Evolutionary conservation across 2,329 filamentous ascomycete genomes (phyloP), one percentile per base, ranked within the genome.

Genomic region (Uncinocarpus reesii): DNA sequence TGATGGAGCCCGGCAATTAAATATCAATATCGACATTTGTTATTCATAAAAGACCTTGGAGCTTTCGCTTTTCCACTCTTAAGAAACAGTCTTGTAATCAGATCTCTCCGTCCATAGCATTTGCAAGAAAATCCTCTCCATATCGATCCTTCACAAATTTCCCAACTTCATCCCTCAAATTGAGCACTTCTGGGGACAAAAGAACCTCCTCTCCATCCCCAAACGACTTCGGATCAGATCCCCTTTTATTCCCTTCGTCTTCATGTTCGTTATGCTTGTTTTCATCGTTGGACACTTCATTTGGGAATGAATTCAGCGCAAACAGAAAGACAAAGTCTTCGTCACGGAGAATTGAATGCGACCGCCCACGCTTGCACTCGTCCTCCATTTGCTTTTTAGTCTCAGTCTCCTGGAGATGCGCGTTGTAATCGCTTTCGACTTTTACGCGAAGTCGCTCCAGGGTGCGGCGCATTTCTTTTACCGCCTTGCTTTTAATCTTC

Each of bases 401-500:
- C 29, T 26, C 21, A 20, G 18, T 26, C 21, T 24, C 29, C n/a
- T 38, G 32, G n/a, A 29, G 29, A 15, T 28, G 34, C 10, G 20
- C 13, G 7, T 47, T 45, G 1, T 47, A 44, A 4, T 43, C 41
- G 29, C 29, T 43, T 13, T 40, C 37, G 20, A 54, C 37, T 21
- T 32, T 29, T 4, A 10, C 8, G n/a, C 53, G 42, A 29, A 53
- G 28, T 11, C 38, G 37, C n/a, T 48, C 49, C 13, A 55, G 35
- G 10, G 49, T 42, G 29, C 46, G 23, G 4, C 28, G 34, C 3
- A 45, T 49, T 7, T 44, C 48, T 26, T 37, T 18, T 7, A 43
- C 46, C 18, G 21, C 38, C 26, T 48, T 42, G 18, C 45, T 31
- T 20, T 31, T 32, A 20, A 31, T 31, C 10, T 40, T 43, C 7